Percentiles rank a stretch among this genome's conserved stretches.
Conservation (phyloP, 2,329 filamentous ascomycete species). For the Endocalyx cinctus region DNA sequence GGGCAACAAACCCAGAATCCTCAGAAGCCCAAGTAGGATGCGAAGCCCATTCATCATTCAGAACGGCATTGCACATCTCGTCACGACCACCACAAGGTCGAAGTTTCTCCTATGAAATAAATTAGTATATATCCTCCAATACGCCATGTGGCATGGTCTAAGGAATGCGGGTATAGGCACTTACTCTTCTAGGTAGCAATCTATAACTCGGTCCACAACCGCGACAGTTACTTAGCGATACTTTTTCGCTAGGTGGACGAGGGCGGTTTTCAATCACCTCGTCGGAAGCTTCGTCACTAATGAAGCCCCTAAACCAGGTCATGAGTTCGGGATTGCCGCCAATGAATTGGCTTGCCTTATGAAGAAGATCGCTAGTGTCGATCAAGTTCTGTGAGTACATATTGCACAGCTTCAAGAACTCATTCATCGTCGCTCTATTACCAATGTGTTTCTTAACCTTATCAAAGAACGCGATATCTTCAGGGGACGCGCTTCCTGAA, state of each 20-base stretch:
- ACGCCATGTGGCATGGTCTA: constrained; percentile 2
- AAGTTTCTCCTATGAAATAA: constrained; percentile 60
- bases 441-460: constrained; percentile 93
- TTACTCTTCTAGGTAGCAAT: constrained; percentile 74
- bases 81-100: constrained; percentile 93
- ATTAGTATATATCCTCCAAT: too few species aligned
- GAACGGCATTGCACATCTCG: constrained; percentile 84
- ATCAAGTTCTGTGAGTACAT: constrained; percentile 92
- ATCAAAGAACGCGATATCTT: constrained; percentile 92
- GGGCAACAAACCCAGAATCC: constrained; percentile 94
- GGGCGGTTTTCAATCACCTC: constrained; percentile 75
- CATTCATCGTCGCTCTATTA: constrained; percentile 87
- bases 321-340: constrained; percentile 86
- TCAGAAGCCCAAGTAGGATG: constrained; percentile 99
- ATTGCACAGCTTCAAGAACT: constrained; percentile 96
- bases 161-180: constrained; percentile 13
- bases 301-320: constrained; percentile 79
- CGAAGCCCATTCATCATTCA: constrained; percentile 98
- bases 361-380: constrained; percentile 74
- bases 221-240: constrained; percentile 93
- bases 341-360: constrained; percentile 81
- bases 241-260: constrained; percentile 68
- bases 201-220: constrained; percentile 95
- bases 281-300: constrained; percentile 72
- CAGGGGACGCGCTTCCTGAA: constrained; percentile 67